Percentiles rank a stretch among this genome's conserved stretches.
Conservation (phyloP, 2,329 filamentous ascomycete genomes). For the Fusarium camptoceras region DNA sequence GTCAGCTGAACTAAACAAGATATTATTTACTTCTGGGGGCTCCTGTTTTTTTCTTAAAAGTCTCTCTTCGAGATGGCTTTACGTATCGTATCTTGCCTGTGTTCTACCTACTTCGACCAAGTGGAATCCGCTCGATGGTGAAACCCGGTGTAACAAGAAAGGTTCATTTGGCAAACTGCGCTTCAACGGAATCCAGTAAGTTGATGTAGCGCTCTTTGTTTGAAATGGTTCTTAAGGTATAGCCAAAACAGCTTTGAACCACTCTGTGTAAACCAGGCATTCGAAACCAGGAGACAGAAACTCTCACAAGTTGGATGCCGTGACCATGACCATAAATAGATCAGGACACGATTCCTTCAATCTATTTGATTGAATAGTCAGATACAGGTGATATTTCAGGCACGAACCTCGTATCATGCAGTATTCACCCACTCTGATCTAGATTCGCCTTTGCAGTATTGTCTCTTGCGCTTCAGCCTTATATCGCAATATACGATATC, state of each 20-base stretch:
- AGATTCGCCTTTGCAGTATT: too few relatives aligned
- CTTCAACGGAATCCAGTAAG: neutral
- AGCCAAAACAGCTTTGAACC: neutral
- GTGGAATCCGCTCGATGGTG: neutral
- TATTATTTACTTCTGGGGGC: neutral
- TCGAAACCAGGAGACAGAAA: neutral
- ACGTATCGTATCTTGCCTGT: neutral
- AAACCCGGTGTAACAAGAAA: neutral
- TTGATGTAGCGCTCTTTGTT: neutral
- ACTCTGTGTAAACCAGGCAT: neutral
- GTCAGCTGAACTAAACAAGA: neutral
- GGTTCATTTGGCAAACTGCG: neutral
- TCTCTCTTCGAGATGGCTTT: neutral
- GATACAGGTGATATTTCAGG: too few relatives aligned
- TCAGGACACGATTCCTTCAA: too few relatives aligned
- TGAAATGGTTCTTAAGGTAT: neutral
- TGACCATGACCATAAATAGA: too few relatives aligned
- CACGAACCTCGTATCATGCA: too few relatives aligned
- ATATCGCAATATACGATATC: too few relatives aligned
- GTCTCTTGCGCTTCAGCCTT: too few relatives aligned
- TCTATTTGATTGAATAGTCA: too few relatives aligned
- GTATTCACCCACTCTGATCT: too few relatives aligned
- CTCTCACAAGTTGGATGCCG: neutral
- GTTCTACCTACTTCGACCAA: neutral
- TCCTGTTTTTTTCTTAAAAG: neutral